Evolutionary conservation across 2,329 filamentous ascomycete genomes (phyloP), one percentile per base, ranked within the genome.

Genomic region (Botryotinia calthae): DNA sequence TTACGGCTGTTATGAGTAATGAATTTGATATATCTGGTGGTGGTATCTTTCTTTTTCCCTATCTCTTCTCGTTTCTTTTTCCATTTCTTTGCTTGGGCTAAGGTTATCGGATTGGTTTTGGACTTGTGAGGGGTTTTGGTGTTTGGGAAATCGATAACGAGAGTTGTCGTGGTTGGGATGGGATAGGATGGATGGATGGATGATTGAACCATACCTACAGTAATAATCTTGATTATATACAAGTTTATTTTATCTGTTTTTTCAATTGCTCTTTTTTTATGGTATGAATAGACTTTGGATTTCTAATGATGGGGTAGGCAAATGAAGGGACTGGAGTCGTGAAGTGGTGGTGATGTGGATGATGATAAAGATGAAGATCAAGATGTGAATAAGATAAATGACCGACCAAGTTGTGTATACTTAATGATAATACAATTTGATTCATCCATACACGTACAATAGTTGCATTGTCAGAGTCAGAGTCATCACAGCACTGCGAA

Each of bases 191-290:
- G 56, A 22, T 22, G 25, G 25, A 54, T 54, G 46, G 46, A 48
- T 61, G 31, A 37, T 5, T 61, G 34, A 28, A 34, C 34, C 48
- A 65, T 65, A 65, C 44, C 63, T 65, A 65, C 20, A 48, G 63
- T 51, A 48, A 34, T 51, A 65, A 34, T n/a, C 63, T 65, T 65
- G 63, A 65, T 37, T 16, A 37, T 65, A 51, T n/a, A 65, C 63
- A 65, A 65, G 63, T 65, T 65, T 65, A 65, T 65, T 37, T 51
- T 51, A 14, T 65, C 44, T 65, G 62, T 54, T 56, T 28, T 65
- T 31, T 51, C n/a, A 18, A 40, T 61, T 37, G 58, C 31, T 34
- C 7, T 22, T 25, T 46, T 20, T 37, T 16, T 37, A 65, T 48
- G 44, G 22, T 12, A 18, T 37, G 28, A 51, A 22, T 18, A 51